These are phyloP conservation scores for Misopates orontium DNA, from an alignment of 257 asterid species.

Conservation along the genomic window DNA sequence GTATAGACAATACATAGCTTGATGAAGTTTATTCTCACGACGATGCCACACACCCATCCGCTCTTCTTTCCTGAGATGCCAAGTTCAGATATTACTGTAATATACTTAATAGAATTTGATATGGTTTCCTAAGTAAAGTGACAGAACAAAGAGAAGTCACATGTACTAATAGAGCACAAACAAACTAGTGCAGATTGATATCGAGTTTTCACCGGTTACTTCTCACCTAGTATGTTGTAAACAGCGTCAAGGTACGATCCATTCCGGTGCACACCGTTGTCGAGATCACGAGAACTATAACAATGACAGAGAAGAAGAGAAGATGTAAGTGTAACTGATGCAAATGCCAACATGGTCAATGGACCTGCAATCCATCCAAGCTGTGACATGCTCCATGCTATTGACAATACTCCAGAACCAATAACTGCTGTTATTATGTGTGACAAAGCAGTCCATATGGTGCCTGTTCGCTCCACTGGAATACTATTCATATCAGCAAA, in stretches of 20 bases:
- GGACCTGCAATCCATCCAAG: slow-evolving; percentile 94
- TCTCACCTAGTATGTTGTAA: slow-evolving; percentile 41
- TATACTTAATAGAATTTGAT: no score
- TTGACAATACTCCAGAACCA: slow-evolving; percentile 79
- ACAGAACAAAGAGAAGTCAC: no score
- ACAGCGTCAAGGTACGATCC: slow-evolving; percentile 70
- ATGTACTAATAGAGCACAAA: no score
- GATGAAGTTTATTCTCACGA: slow-evolving; percentile 41
- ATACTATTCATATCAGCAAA: background rate
- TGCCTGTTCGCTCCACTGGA: slow-evolving; percentile 43
- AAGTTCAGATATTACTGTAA: background rate
- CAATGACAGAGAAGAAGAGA: slow-evolving; percentile 57
- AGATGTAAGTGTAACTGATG: slow-evolving; percentile 55
- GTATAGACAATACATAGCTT: slow-evolving; percentile 48
- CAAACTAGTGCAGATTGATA: no score
- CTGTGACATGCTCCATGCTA: slow-evolving; percentile 80
- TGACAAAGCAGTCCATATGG: slow-evolving; percentile 65
- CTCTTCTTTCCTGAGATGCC: slow-evolving; percentile 38
- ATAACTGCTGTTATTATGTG: slow-evolving; percentile 84
- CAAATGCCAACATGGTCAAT: slow-evolving; percentile 53
- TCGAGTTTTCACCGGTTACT: background rate
- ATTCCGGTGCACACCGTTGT: slow-evolving; percentile 35
- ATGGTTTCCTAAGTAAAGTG: no score
- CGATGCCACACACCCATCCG: slow-evolving; percentile 35
- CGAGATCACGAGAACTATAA: slow-evolving; percentile 44